Evolutionary conservation across 305 asterid species (phyloP), one percentile per base, ranked within the genome.

Genomic region (Plantago lanceolata): DNA sequence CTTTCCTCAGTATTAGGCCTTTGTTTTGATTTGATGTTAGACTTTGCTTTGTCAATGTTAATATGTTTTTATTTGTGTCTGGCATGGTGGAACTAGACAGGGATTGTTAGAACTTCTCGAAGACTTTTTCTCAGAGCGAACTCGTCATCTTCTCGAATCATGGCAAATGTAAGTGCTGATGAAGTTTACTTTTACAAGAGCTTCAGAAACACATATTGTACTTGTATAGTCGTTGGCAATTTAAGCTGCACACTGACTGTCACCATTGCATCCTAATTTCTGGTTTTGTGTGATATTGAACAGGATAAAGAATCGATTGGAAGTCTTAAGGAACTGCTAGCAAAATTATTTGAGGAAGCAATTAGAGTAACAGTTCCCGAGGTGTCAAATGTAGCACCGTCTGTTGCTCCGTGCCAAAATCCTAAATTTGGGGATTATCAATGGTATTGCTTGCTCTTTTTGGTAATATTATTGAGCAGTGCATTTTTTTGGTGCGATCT

Each of bases 371-470:
- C 93, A 0, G 79, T 82, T 49, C 95, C 96, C 15, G 93, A 86
- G 59, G 86, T 57, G 74, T 65, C 29, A 61, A 88, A 79, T 70
- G 78, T 81, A 37, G 73, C 68, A 24, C 94, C 98, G 70, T 60
- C 73, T 57, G 71, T 89, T 72, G 85, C 88, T 63, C 77, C 88
- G 6, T 86, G 96, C 84, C 89, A 83, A 64, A 81, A 90, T 68
- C 67, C 88, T 45, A 82, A 57, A 48, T 82, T 79, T 61, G 98
- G 97, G 48, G 97, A 92, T 66, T 89, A 92, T 72, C 96, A 92
- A 76, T 92, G 96, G 98, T 92, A 80, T 56, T 57, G 29, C 49
- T 55, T 26, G 50, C 45, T 47, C 9, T 68, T 16, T 52, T 54
- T 51, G 33, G 19, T 20, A 21, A 31, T 35, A 8, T 24, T 55